Conservation (phyloP, 2,329 filamentous ascomycete species). For the Aspergillus ruber region DNA sequence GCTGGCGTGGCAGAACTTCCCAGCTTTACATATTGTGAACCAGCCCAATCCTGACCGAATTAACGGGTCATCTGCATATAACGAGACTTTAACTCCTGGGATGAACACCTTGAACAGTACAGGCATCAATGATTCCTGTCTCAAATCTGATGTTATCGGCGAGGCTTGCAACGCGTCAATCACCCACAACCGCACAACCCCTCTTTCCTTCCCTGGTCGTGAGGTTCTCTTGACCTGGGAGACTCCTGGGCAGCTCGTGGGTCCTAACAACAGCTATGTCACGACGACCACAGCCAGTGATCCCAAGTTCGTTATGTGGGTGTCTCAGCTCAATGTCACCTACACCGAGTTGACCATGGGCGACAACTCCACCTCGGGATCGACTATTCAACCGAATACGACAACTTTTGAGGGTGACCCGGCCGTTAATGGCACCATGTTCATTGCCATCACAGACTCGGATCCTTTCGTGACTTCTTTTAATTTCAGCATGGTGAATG, state of each 20-base stretch:
- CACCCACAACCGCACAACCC: slow-evolving; percentile 60
- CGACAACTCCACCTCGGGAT: slow-evolving; percentile 51
- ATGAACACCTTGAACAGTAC: slow-evolving; percentile 29
- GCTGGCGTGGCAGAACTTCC: slow-evolving; percentile 80
- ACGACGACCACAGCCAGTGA: slow-evolving; percentile 53
- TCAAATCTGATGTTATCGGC: slow-evolving; percentile 47
- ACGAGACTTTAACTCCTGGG: slow-evolving; percentile 51
- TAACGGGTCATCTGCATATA: slow-evolving; percentile 55
- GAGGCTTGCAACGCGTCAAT: slow-evolving; percentile 58
- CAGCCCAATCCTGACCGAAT: slow-evolving; percentile 67
- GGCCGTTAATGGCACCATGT: slow-evolving; percentile 70
- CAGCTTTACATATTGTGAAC: slow-evolving; percentile 63
- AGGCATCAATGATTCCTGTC: slow-evolving; percentile 48
- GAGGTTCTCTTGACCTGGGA: slow-evolving; percentile 70
- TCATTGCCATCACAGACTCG: slow-evolving; percentile 66
- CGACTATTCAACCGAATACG: slow-evolving; percentile 65
- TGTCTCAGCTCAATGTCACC: slow-evolving; percentile 69
- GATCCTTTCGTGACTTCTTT: slow-evolving; percentile 67
- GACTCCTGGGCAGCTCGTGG: slow-evolving; percentile 58
- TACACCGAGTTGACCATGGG: slow-evolving; percentile 55
- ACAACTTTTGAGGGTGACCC: slow-evolving; percentile 63
- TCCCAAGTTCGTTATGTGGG: slow-evolving; percentile 68
- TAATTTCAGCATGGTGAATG: slow-evolving; percentile 67
- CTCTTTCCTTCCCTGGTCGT: slow-evolving; percentile 68
- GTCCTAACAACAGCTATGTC: slow-evolving; percentile 77